phyloP scores from a whole-genome alignment of 306 rosid species.

The Glycine latifolia region DNA sequence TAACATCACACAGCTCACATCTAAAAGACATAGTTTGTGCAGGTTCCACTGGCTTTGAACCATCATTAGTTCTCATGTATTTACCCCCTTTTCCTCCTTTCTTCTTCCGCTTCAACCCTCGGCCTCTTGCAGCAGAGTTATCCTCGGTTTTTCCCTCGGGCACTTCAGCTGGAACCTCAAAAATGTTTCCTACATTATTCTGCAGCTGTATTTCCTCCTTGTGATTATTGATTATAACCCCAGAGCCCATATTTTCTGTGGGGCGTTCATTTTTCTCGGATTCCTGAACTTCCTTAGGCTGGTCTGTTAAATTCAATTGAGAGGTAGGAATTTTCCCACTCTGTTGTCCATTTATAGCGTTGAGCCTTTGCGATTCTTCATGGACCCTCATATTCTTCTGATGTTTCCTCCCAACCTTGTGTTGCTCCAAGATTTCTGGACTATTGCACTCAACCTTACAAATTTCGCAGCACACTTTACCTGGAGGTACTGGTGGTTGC shows the following conservation, averaged over 20 bases:
- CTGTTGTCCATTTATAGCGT: conserved; percentile 58
- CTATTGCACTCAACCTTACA: conserved; percentile 89
- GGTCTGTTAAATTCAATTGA: conserved; percentile 58
- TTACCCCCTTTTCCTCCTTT: conserved; percentile 69
- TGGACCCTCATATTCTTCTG: conserved; percentile 67
- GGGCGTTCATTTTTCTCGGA: conserved; percentile 49
- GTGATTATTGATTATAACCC: conserved; percentile 49
- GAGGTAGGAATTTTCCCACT: conserved; percentile 58
- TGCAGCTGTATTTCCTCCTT: conserved; percentile 56
- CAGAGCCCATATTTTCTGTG: conserved; percentile 48
- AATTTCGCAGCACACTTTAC: conserved; percentile 74
- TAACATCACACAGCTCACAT: conserved; percentile 84
- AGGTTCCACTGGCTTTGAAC: conserved; percentile 60
- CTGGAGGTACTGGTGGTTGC: conserved; percentile 58
- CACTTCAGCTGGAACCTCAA: conserved; percentile 56
- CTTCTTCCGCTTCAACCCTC: conserved; percentile 72
- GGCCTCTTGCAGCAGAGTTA: conserved; percentile 58
- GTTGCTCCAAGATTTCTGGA: conserved; percentile 79
- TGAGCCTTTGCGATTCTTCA: conserved; percentile 73
- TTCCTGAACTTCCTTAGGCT: conserved; percentile 58
- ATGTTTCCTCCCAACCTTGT: conserved; percentile 83
- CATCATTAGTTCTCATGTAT: conserved; percentile 58
- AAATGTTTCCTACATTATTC: conserved; percentile 50
- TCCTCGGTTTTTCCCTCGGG: conserved; percentile 50
- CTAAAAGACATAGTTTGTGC: conserved; percentile 53